Conservation (phyloP, 2,329 filamentous ascomycete genomes). For the Parascedosporium putredinis region DNA sequence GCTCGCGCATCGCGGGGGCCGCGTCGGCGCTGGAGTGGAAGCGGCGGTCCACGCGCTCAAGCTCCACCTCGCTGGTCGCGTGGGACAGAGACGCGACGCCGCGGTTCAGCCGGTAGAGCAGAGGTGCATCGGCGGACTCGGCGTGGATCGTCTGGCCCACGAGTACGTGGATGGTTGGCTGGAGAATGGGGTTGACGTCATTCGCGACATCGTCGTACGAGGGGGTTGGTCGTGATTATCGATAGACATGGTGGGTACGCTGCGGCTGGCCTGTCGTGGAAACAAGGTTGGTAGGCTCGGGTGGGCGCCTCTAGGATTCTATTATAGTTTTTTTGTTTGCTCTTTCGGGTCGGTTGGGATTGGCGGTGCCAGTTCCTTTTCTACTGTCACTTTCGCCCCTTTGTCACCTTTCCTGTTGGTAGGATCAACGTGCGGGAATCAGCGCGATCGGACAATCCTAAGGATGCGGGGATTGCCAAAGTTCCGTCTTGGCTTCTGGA, state of each 20-base stretch:
- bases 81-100: background rate
- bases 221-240: background rate
- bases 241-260: background rate
- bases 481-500: too few species aligned
- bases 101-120: background rate
- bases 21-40: slow-evolving; percentile 9
- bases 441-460: too few species aligned
- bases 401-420: too few species aligned
- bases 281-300: too few species aligned
- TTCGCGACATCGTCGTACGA: background rate
- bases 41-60: background rate
- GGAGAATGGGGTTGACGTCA: background rate
- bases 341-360: too few species aligned
- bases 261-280: too few species aligned
- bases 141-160: slow-evolving; percentile 3
- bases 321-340: too few species aligned
- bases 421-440: too few species aligned
- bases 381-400: too few species aligned
- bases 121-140: background rate
- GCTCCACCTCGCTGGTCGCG: background rate
- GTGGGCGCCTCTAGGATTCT: too few species aligned
- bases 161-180: slow-evolving; percentile 17
- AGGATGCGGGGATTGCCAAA: too few species aligned
- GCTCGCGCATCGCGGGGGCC: slow-evolving; percentile 17
- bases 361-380: too few species aligned